Evolutionary conservation across 495 filamentous ascomycete genomes (phyloP), one percentile per base, ranked within the genome.

Genomic region (Jackrogersella multiformis): DNA sequence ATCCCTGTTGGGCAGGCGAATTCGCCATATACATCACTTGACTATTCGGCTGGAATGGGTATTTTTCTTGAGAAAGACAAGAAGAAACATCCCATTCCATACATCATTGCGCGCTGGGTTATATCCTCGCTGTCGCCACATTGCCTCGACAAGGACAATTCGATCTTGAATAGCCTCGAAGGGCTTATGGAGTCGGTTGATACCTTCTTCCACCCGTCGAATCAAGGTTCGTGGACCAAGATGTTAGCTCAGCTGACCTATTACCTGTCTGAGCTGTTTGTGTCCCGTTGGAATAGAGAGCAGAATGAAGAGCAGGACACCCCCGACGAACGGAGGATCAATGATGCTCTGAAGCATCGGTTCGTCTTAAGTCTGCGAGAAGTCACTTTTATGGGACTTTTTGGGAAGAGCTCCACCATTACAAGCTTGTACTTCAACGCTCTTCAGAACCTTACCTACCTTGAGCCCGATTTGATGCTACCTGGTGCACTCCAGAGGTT

Each of bases 201-300:
- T 74, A 99, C 95, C 1, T 99, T 98, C 79, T 99, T 97, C 82
- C 95, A 99, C 67, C 95, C 95, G 15, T 98, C 96, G 9, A 99
- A 99, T 75, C 92, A 95, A 45, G 95, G 95, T 7, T 79, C 73
- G 36, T 99, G 95, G 95, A 97, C 94, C 0, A 92, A 88, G 73
- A 92, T 92, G 48, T 79, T 99, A 15, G 89, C 92, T 0, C 94
- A 97, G 72, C 81, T 99, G 46, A 90, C 96, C 23, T 97, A 91
- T 77, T 97, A 96, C 77, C 83, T 98, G 2, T 88, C 92, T 5
- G 95, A 99, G 74, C 94, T 97, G 72, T 99, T 99, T 71, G 91
- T 98, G 26, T 97, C 97, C 83, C 89, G 95, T 26, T 98, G 93
- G 93, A 97, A 98, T 68, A 88, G 93, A 41, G 95, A 99, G 76